Evolutionary conservation across 1,284 basidiomycete species (phyloP).

Genomic region (Ceratobasidium sp.): DNA sequence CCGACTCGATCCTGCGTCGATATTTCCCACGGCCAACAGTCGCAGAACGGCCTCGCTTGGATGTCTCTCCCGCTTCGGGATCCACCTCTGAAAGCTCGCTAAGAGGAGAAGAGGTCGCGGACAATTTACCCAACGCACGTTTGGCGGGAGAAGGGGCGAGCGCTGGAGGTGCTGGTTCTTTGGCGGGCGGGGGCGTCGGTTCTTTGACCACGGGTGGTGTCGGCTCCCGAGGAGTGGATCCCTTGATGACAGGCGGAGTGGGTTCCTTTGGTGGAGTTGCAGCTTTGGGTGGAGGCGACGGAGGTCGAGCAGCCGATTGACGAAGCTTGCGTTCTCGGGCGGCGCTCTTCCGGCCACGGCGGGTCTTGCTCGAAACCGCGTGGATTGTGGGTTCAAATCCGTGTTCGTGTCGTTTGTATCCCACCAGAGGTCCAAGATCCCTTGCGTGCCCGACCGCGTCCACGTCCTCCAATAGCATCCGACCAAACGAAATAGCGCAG

Average conservation of each 20-base stretch:
- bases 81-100: conserved; percentile 26
- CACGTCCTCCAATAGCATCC: conserved; percentile 29
- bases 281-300: background rate
- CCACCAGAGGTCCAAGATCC: conserved; percentile 29
- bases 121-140: conserved; percentile 45
- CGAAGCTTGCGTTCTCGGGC: conserved; percentile 30
- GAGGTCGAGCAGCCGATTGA: conserved; percentile 7
- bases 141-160: conserved; percentile 45
- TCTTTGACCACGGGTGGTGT: background rate
- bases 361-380: conserved; percentile 33
- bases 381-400: conserved; percentile 30
- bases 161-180: conserved; percentile 44
- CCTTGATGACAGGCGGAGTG: conserved; percentile 30
- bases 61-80: background rate
- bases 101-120: conserved; percentile 10
- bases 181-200: conserved; percentile 34
- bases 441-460: conserved; percentile 18
- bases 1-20: conserved; percentile 17
- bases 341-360: conserved; percentile 20
- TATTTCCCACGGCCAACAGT: conserved; percentile 2
- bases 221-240: conserved; percentile 8
- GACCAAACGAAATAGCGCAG: conserved; percentile 33
- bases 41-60: background rate
- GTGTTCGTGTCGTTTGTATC: conserved; percentile 25
- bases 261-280: conserved; percentile 37